phyloP scores from a whole-genome alignment of 495 filamentous ascomycete genomes.

The Terfezia boudieri region DNA sequence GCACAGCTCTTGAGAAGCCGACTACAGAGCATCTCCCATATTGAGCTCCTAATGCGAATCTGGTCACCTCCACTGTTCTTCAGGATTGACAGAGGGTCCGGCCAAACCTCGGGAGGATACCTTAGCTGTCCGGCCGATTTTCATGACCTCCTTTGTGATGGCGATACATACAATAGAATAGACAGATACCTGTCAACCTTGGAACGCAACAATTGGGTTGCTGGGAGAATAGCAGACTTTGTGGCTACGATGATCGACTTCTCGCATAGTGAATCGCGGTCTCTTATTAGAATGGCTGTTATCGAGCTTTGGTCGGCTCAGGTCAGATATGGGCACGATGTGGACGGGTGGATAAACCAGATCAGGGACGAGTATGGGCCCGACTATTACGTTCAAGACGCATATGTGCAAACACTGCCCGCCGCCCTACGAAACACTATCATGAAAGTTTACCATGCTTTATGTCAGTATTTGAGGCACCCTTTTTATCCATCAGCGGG shows the following conservation, averaged over 20 bases:
- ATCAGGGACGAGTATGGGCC: constrained; percentile 9
- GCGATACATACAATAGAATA: constrained; percentile 7
- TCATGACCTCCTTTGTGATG: constrained; percentile 16
- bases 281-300: constrained; percentile 9
- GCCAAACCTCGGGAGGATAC: constrained; percentile 3
- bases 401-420: constrained; percentile 12
- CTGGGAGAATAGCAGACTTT: constrained; percentile 13
- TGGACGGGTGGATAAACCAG: constrained; percentile 14
- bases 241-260: constrained; percentile 10
- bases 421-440: constrained; percentile 6
- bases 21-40: constrained; percentile 14
- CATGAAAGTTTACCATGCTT: constrained; percentile 12
- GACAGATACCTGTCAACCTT: constrained; percentile 14
- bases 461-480: constrained; percentile 12
- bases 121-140: constrained; percentile 7
- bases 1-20: constrained; percentile 9
- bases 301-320: constrained; percentile 18
- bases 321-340: constrained; percentile 15
- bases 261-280: constrained; percentile 1
- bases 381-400: constrained; percentile 16
- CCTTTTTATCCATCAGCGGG: constrained; percentile 12
- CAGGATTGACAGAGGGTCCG: constrained; percentile 2
- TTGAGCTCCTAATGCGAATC: constrained; percentile 18
- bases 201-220: constrained; percentile 9
- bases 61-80: constrained; percentile 20